phyloP scores from a whole-genome alignment of 2,329 filamentous ascomycete species.

The Beauveria sp. region DNA sequence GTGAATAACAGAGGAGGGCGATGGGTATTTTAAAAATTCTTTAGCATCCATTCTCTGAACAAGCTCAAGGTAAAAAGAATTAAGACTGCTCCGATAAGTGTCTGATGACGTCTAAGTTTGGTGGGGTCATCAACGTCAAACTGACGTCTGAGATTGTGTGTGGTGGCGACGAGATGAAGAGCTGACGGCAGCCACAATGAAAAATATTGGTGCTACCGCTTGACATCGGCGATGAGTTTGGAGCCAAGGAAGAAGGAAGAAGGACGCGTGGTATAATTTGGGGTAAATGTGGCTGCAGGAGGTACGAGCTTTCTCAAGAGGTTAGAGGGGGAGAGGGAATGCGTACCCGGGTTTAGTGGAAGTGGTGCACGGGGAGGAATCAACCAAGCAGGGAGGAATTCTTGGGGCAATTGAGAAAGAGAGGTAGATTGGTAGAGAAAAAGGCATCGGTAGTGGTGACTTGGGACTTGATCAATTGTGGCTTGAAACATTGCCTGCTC shows the following conservation, averaged over 20 bases:
- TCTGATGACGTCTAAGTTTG: background rate
- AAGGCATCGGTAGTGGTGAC: background rate
- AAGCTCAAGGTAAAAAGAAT: background rate
- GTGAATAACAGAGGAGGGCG: too few species aligned
- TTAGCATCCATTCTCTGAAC: too few species aligned
- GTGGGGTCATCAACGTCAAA: background rate
- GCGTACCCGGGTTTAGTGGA: background rate
- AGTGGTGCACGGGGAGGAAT: background rate
- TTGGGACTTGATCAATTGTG: background rate
- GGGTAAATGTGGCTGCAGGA: background rate
- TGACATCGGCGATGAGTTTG: background rate
- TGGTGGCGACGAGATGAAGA: background rate
- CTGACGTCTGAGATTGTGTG: background rate
- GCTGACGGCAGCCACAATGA: background rate
- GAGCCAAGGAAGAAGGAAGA: background rate
- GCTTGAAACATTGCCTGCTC: conserved; percentile 5
- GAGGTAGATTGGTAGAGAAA: background rate
- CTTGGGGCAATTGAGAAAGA: too few species aligned
- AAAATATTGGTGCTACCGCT: background rate
- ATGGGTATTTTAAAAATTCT: too few species aligned
- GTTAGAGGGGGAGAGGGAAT: background rate
- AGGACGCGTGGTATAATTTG: background rate
- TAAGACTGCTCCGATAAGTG: background rate
- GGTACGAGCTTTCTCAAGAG: background rate
- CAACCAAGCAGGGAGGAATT: too few species aligned